These are phyloP conservation scores for Cunninghamia lanceolata DNA, from an alignment of 75 land plant species.

Conservation along the genomic window DNA sequence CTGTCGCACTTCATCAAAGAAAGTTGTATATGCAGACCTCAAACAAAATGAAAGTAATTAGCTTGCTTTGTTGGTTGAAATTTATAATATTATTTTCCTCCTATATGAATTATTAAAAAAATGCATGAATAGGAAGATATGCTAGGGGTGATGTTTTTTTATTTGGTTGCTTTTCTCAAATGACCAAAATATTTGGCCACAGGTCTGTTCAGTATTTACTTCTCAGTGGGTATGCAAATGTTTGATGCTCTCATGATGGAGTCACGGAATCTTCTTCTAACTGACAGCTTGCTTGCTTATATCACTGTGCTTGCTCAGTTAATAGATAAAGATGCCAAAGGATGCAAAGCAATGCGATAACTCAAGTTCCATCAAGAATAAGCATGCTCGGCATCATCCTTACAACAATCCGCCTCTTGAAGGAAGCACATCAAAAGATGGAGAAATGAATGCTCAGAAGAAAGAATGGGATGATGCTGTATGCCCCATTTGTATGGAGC, in stretches of 20 bases:
- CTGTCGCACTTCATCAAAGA: no score
- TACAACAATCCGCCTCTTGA: conserved; percentile 9
- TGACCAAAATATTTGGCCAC: not conserved
- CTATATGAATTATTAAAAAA: not conserved
- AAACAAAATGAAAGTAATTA: not conserved
- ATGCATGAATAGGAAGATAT: not conserved
- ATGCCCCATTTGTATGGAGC: conserved; percentile 86
- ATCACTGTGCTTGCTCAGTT: conserved; percentile 5
- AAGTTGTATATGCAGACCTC: not conserved
- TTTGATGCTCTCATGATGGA: conserved; percentile 1
- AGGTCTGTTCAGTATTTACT: conserved; percentile 6
- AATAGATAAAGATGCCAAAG: conserved; percentile 13
- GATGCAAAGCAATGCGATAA: conserved; percentile 6
- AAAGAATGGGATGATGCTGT: conserved; percentile 73
- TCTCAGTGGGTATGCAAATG: conserved; percentile 8
- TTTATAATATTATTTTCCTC: conserved; percentile 1
- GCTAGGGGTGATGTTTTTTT: not conserved
- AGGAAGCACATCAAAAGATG: conserved; percentile 32
- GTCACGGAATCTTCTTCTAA: not conserved
- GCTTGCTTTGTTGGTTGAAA: not conserved
- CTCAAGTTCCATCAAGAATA: conserved; percentile 1
- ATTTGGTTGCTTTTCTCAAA: conserved; percentile 1
- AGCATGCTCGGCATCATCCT: conserved; percentile 4
- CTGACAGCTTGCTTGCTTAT: conserved; percentile 11
- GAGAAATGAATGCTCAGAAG: conserved; percentile 34